Base-by-base conservation (phyloP, 1,284 basidiomycete genomes). In the Papiliotrema flavescens region DNA sequence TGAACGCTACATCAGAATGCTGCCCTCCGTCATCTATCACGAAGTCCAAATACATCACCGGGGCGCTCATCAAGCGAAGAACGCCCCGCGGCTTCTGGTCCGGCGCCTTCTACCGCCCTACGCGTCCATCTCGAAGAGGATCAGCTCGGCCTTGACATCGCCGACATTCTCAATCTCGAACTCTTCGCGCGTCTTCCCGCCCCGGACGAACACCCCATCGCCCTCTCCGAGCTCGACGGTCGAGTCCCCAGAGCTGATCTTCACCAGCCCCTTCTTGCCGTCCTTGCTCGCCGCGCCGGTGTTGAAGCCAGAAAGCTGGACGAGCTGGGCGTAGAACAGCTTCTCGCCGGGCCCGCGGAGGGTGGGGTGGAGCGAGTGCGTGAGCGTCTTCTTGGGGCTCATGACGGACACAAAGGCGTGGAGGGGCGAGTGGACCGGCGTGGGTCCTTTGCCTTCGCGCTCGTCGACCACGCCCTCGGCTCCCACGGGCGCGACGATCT, bases 251-350 rank as follows among this genome's bases (percentile, higher is more conserved):
- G 57, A 48, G 7, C 55, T 46, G 32, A 75, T 52, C 55, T 64
- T 69, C 47, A 72, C 56, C 28, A 63, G 48, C 4, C 54, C 64
- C 35, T 47, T 53, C 24, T 54, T 51, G 41, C 60, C 62, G 48
- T 69, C 62, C 4, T 61, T 64, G 34, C 59, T 53, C 1, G 69
- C 74, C 0, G 82, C 76, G 20, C 70, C 63, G 0, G 79, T 67
- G 59, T 90, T 87, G 74, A 87, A 92, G 2, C 88, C 89, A 23
- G 84, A 85, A 9, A 80, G 85, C 76, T 90, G 88, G 51, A 89
- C 71, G 43, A 77, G 61, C 60, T 80, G 79, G 22, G 78, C 59
- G 62, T 79, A 78, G 35, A 77, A 70, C 19, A 76, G 73, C 57
- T 74, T 77, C 50, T 51, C 53, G 40, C 53, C 54, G 32, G 39